Evolutionary conservation across 2,329 filamentous ascomycete genomes (phyloP).

Genomic region (Salinomyces thailandicus): DNA sequence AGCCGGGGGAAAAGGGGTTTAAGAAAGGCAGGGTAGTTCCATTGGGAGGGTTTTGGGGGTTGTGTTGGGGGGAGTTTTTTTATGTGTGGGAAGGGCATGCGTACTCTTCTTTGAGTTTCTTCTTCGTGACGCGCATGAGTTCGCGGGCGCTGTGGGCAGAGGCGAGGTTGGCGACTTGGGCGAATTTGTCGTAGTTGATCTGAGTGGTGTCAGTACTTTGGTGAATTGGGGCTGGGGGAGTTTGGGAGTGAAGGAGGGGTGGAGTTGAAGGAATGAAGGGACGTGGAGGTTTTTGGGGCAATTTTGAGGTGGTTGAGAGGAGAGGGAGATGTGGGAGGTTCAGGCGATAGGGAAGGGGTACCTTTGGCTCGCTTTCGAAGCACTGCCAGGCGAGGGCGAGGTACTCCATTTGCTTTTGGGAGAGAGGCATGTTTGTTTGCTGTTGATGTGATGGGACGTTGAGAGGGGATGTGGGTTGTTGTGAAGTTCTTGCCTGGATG

Average conservation of each 20-base stretch:
- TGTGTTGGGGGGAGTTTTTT: background rate
- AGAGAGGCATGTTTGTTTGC: slow-evolving; percentile 12
- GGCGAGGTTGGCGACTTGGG: slow-evolving; percentile 18
- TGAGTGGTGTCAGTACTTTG: slow-evolving; percentile 3
- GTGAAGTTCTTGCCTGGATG: background rate
- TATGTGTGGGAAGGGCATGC: no score
- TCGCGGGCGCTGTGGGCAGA: slow-evolving; percentile 21
- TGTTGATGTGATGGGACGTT: background rate
- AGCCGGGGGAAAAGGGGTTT: no score
- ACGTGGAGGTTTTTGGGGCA: background rate
- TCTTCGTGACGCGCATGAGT: slow-evolving; percentile 26
- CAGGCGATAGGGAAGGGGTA: slow-evolving; percentile 2
- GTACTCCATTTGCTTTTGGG: slow-evolving; percentile 13
- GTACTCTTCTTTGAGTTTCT: slow-evolving; percentile 23
- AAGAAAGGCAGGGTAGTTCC: no score
- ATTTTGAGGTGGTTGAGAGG: background rate
- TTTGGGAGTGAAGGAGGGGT: background rate
- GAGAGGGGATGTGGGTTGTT: background rate
- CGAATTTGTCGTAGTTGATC: slow-evolving; percentile 27
- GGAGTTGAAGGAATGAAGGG: background rate
- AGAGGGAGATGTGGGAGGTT: background rate
- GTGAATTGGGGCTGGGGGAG: background rate
- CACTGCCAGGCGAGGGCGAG: slow-evolving; percentile 11
- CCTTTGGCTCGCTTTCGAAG: slow-evolving; percentile 21
- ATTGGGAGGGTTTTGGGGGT: background rate